Percentiles rank a stretch among this genome's conserved stretches.
phyloP scores from a whole-genome alignment of 306 rosid species.

The Canavalia gladiata region DNA sequence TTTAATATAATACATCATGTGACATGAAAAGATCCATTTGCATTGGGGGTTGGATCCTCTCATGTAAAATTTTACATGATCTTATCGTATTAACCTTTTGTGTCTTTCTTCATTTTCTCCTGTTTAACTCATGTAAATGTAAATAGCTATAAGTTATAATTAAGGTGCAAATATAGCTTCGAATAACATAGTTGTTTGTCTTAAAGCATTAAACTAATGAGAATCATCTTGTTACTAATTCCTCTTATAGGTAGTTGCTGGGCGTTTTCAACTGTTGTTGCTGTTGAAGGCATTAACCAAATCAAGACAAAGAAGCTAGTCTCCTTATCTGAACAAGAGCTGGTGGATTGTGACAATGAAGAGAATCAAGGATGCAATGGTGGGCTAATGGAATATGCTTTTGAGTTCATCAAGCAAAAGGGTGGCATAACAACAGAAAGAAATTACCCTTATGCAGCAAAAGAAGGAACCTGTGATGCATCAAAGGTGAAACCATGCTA shows the following conservation, averaged over 20 bases:
- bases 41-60: too few species aligned
- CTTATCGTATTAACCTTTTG: background rate
- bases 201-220: slow-evolving; percentile 3
- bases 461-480: slow-evolving; percentile 56
- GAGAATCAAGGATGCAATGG: slow-evolving; percentile 63
- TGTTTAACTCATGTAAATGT: background rate
- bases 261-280: slow-evolving; percentile 67
- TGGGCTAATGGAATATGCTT: slow-evolving; percentile 68
- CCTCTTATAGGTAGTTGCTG: slow-evolving; percentile 62
- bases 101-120: background rate
- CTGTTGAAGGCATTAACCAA: slow-evolving; percentile 71
- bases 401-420: slow-evolving; percentile 57
- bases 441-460: slow-evolving; percentile 58
- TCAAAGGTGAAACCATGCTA: slow-evolving; percentile 52
- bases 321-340: slow-evolving; percentile 64
- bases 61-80: too few species aligned
- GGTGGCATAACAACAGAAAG: slow-evolving; percentile 64
- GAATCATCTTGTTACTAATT: background rate
- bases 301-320: slow-evolving; percentile 56
- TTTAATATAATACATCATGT: too few species aligned
- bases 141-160: background rate
- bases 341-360: slow-evolving; percentile 61
- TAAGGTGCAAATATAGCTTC: slow-evolving; percentile 9
- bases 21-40: too few species aligned
- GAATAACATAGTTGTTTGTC: background rate